Conservation (phyloP, 331 rosid genomes). For the Saraca asoca region DNA sequence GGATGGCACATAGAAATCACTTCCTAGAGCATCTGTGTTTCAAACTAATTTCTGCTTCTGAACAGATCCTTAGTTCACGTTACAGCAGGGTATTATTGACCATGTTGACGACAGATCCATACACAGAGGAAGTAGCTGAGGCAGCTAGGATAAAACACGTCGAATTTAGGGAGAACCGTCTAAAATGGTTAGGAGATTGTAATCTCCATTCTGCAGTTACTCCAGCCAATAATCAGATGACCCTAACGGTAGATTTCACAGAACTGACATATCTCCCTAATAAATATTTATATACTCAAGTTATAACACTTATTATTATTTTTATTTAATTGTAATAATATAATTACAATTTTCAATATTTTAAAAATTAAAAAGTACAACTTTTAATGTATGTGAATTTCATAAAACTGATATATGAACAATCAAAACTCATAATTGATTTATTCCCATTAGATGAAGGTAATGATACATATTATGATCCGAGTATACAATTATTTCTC, state of each 20-base stretch:
- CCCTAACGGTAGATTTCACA: too few species aligned
- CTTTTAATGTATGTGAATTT: too few species aligned
- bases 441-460: neutral
- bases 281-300: too few species aligned
- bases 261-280: too few species aligned
- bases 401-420: too few species aligned
- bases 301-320: too few species aligned
- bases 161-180: conserved; percentile 85
- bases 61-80: conserved; percentile 90
- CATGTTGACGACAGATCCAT: conserved; percentile 69
- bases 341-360: too few species aligned
- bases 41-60: conserved; percentile 59
- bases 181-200: conserved; percentile 93
- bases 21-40: conserved; percentile 86
- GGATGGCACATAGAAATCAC: conserved; percentile 57
- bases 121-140: conserved; percentile 72
- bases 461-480: neutral
- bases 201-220: conserved; percentile 92
- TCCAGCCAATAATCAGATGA: conserved; percentile 55
- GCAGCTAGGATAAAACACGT: conserved; percentile 65
- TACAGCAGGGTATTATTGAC: conserved; percentile 84
- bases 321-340: too few species aligned
- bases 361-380: too few species aligned
- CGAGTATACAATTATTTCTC: too few species aligned
- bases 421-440: too few species aligned